phyloP scores from a whole-genome alignment of 495 filamentous ascomycete species.

The Podospora anserina region DNA sequence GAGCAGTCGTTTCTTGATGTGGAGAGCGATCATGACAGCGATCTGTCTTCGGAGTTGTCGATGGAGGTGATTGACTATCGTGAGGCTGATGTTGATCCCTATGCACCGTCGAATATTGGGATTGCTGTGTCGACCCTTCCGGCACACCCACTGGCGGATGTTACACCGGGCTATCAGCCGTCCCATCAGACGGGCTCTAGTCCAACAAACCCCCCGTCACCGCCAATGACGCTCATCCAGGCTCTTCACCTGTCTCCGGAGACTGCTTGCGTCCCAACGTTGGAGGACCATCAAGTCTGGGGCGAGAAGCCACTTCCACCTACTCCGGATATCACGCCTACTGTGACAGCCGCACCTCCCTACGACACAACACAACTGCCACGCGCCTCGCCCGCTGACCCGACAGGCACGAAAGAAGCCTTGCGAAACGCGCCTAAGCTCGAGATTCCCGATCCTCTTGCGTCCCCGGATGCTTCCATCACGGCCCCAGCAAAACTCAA shows the following conservation, averaged over 20 bases:
- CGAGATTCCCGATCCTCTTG: constrained; percentile 29
- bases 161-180: constrained; percentile 10
- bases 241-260: constrained; percentile 49
- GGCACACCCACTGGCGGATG: constrained; percentile 58
- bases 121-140: constrained; percentile 51
- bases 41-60: constrained; percentile 78
- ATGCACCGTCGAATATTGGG: constrained; percentile 35
- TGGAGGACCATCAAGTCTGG: constrained; percentile 44
- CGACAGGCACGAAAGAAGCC: constrained; percentile 39
- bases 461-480: constrained; percentile 8
- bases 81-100: constrained; percentile 41
- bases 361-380: constrained; percentile 21
- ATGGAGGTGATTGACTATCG: constrained; percentile 56
- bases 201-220: constrained; percentile 76
- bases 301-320: constrained; percentile 48
- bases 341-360: constrained; percentile 31
- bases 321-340: constrained; percentile 52
- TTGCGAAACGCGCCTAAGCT: constrained; percentile 37
- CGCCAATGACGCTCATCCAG: constrained; percentile 70
- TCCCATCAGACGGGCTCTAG: constrained; percentile 35
- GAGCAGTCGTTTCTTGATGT: constrained; percentile 64
- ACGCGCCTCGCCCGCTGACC: constrained; percentile 33
- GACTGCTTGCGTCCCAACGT: constrained; percentile 32
- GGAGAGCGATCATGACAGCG: constrained; percentile 67
- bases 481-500: constrained; percentile 28